Conservation (phyloP, 2,329 filamentous ascomycete species). For the Ophiostoma fasciatum region DNA sequence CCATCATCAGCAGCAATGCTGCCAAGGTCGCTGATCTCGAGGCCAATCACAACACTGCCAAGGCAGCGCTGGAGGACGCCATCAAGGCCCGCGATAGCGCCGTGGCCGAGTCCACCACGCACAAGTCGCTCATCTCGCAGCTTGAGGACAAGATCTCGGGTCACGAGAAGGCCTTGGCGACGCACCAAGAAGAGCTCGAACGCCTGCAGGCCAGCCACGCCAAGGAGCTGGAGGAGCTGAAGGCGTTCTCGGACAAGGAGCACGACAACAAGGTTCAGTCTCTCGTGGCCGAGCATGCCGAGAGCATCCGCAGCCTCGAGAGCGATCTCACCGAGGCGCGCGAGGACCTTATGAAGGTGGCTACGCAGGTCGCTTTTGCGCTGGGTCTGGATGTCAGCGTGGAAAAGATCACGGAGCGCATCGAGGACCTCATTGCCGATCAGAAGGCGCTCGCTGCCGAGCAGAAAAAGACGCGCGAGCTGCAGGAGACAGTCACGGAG, state of each 20-base stretch:
- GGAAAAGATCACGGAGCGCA: slow-evolving; percentile 51
- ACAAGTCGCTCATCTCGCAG: slow-evolving; percentile 32
- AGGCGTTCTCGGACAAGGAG: slow-evolving; percentile 33
- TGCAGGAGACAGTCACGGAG: slow-evolving; percentile 40
- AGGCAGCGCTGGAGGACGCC: slow-evolving; percentile 53
- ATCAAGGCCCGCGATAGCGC: slow-evolving; percentile 35
- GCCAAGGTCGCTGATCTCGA: slow-evolving; percentile 61
- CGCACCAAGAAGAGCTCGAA: slow-evolving; percentile 35
- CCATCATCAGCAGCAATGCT: slow-evolving; percentile 53
- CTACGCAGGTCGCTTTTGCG: slow-evolving; percentile 46
- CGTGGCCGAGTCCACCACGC: slow-evolving; percentile 26
- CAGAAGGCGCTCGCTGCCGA: slow-evolving; percentile 45
- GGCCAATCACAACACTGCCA: slow-evolving; percentile 49
- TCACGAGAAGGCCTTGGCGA: slow-evolving; percentile 42
- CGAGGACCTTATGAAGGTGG: slow-evolving; percentile 49
- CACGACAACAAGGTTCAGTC: slow-evolving; percentile 42
- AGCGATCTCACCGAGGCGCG: slow-evolving; percentile 49
- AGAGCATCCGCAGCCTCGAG: slow-evolving; percentile 40
- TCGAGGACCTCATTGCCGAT: slow-evolving; percentile 39
- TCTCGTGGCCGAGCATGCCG: slow-evolving; percentile 46
- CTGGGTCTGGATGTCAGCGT: slow-evolving; percentile 49
- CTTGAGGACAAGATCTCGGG: slow-evolving; percentile 45
- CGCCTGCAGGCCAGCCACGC: slow-evolving; percentile 34
- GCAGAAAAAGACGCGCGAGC: slow-evolving; percentile 41
- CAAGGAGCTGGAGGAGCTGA: slow-evolving; percentile 33